Conservation (phyloP, 2,329 filamentous ascomycete species). For the Tolypocladium cylindrosporum region DNA sequence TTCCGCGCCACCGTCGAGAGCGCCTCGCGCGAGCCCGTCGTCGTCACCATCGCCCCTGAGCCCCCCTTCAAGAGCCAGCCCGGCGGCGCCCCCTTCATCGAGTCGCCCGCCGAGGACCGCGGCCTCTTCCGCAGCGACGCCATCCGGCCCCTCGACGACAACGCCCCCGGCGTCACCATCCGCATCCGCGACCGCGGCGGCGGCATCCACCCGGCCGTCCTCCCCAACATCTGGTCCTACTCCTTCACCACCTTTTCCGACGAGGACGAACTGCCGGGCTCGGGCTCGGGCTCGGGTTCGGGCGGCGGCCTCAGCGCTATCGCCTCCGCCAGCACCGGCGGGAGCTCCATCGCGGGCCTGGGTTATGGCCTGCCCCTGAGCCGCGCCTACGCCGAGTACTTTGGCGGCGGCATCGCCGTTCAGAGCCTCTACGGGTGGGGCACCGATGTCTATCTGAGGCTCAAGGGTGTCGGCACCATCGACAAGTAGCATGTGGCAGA, state of each 20-base stretch:
- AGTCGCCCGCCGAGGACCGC: conserved; percentile 24
- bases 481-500: conserved; percentile 9
- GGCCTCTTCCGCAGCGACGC: conserved; percentile 32
- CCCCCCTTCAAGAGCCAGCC: conserved; percentile 27
- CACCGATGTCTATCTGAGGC: conserved; percentile 55
- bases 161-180: conserved; percentile 81
- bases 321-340: conserved; percentile 58
- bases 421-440: conserved; percentile 95
- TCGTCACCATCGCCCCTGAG: conserved; percentile 81
- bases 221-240: conserved; percentile 90
- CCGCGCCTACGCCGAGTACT: conserved; percentile 93
- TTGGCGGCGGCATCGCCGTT: conserved; percentile 89
- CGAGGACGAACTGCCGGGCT: conserved; percentile 32
- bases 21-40: conserved; percentile 70
- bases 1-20: conserved; percentile 89
- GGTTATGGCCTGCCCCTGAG: conserved; percentile 89
- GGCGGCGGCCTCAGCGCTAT: conserved; percentile 55
- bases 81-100: conserved; percentile 15
- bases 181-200: conserved; percentile 92
- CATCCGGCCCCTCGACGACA: conserved; percentile 50
- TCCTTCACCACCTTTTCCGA: conserved; percentile 91
- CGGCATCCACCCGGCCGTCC: conserved; percentile 75
- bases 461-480: conserved; percentile 53
- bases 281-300: conserved; percentile 7
- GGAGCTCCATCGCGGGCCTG: conserved; percentile 80